Percentiles rank a stretch among this genome's conserved stretches.
Evolutionary conservation across 1,284 basidiomycete species (phyloP).

Genomic region (Erythrobasidium hasegawianum): DNA sequence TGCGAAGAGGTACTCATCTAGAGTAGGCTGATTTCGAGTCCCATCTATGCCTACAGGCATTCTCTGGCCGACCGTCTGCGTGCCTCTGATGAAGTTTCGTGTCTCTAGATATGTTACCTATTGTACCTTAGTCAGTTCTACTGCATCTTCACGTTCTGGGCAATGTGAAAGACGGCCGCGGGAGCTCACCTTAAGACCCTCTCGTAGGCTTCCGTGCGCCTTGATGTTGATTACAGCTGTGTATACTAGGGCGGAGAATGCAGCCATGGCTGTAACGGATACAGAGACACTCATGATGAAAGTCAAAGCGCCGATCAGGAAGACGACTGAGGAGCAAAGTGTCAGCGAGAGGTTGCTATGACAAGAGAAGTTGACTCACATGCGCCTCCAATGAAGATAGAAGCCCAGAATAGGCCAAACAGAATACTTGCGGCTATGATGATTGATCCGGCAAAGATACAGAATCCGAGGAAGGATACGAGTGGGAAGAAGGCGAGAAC

Average conservation of each 20-base stretch:
- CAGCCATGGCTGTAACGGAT: neutral
- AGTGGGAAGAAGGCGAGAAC: slow-evolving; percentile 36
- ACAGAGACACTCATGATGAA: slow-evolving; percentile 6
- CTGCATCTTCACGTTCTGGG: too few species aligned
- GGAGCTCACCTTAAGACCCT: slow-evolving; percentile 17
- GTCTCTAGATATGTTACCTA: neutral
- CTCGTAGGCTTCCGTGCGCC: neutral
- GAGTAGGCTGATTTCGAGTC: too few species aligned
- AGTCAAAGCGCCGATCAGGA: slow-evolving; percentile 4
- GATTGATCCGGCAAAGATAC: slow-evolving; percentile 34
- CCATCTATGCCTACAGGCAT: too few species aligned
- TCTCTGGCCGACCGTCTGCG: too few species aligned
- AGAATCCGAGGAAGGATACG: slow-evolving; percentile 37
- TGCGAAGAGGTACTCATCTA: too few species aligned
- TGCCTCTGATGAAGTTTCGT: neutral
- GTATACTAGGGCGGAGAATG: neutral
- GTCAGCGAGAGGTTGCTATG: too few species aligned
- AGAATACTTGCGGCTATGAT: slow-evolving; percentile 32
- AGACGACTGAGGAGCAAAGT: too few species aligned
- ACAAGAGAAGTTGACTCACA: too few species aligned
- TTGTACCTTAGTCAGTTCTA: too few species aligned
- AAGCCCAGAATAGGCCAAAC: slow-evolving; percentile 28
- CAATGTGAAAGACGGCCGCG: too few species aligned
- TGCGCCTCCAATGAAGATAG: slow-evolving; percentile 23
- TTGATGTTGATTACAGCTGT: slow-evolving; percentile 4